Conservation (phyloP, 2,329 filamentous ascomycete genomes). For the Penicillium expansum region DNA sequence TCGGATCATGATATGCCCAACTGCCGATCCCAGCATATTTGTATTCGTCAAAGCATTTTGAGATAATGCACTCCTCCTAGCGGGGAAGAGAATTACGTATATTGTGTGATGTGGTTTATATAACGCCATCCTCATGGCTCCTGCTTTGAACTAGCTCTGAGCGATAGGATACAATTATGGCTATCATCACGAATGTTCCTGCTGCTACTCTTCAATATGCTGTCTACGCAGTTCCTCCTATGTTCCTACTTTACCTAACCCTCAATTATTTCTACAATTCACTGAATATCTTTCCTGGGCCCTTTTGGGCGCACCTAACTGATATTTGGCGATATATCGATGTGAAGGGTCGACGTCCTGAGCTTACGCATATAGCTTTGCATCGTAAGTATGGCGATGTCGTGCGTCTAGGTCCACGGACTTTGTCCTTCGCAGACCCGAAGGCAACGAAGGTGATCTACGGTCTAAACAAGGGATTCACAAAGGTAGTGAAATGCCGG, state of each 20-base stretch:
- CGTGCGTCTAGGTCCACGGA: slow-evolving; percentile 71
- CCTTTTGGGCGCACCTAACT: slow-evolving; percentile 64
- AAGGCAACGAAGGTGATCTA: slow-evolving; percentile 65
- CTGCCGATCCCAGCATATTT: not conserved
- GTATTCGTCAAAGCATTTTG: not conserved
- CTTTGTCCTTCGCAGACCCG: slow-evolving; percentile 69
- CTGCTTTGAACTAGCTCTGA: not conserved
- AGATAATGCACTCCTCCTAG: not conserved
- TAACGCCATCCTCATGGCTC: not conserved
- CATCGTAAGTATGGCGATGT: slow-evolving; percentile 71
- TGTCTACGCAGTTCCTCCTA: not conserved
- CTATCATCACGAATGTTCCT: not conserved
- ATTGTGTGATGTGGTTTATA: not conserved
- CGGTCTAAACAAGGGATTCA: slow-evolving; percentile 75
- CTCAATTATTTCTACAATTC: not conserved
- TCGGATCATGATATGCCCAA: not conserved
- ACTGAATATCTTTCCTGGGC: slow-evolving; percentile 55
- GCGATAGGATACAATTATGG: not conserved
- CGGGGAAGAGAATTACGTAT: not conserved
- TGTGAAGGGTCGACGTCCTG: slow-evolving; percentile 62
- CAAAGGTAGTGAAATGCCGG: slow-evolving; percentile 59
- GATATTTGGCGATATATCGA: slow-evolving; percentile 75
- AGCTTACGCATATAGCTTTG: slow-evolving; percentile 65
- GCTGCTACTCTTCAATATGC: not conserved
- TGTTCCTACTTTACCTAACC: not conserved